Conservation (phyloP, 1,284 basidiomycete genomes). For the Somion occarium region DNA sequence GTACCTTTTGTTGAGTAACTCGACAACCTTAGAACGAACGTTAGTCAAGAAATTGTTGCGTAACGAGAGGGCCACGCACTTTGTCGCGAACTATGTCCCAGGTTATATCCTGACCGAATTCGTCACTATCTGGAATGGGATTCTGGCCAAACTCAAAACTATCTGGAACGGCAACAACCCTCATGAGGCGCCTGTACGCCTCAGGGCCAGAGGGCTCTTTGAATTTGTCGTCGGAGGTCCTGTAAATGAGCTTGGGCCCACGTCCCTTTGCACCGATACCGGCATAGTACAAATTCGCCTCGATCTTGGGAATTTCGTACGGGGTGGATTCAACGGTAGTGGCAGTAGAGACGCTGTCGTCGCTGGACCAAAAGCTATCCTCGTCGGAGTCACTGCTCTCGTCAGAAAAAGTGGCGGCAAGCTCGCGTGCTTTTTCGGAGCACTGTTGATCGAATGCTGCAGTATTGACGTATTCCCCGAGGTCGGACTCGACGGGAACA, state of each 20-base stretch:
- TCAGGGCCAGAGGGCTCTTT: constrained; percentile 29
- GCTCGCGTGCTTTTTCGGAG: constrained; percentile 22
- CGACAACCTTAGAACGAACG: constrained; percentile 25
- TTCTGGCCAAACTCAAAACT: constrained; percentile 28
- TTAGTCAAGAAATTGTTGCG: constrained; percentile 19
- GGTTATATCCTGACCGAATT: constrained; percentile 28
- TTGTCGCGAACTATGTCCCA: constrained; percentile 22
- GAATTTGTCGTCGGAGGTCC: constrained; percentile 32
- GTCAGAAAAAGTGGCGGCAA: constrained; percentile 28
- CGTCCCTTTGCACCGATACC: constrained; percentile 12
- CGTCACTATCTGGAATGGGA: constrained; percentile 21
- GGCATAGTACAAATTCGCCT: background rate
- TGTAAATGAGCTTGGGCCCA: constrained; percentile 34
- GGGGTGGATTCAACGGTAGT: constrained; percentile 12
- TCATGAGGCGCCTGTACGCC: constrained; percentile 28
- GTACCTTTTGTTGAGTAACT: constrained; percentile 20
- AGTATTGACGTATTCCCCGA: constrained; percentile 14
- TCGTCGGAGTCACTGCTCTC: constrained; percentile 9
- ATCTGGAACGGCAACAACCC: constrained; percentile 28
- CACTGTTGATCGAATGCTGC: constrained; percentile 14
- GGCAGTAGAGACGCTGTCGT: constrained; percentile 11
- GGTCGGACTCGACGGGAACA: constrained; percentile 9
- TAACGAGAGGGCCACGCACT: constrained; percentile 24
- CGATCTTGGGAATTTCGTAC: constrained; percentile 14
- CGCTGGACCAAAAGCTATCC: constrained; percentile 9